These are phyloP conservation scores for Metarhizium guizhouense DNA, from an alignment of 2,329 filamentous ascomycete species.

Conservation along the genomic window DNA sequence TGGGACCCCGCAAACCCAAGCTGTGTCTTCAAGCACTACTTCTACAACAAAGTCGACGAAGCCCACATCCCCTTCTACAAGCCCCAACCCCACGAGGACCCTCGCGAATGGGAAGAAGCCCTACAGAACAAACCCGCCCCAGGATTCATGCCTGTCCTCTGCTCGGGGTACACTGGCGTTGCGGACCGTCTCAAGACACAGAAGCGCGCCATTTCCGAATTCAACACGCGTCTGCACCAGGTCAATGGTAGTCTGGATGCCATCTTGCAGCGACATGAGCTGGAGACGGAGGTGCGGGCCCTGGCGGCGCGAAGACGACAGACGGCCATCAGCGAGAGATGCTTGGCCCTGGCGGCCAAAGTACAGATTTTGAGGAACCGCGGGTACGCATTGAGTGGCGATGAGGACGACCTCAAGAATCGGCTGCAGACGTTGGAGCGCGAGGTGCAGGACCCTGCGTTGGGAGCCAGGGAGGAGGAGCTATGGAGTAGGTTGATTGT, in stretches of 20 bases:
- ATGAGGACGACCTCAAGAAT: conserved; percentile 69
- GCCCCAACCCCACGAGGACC: conserved; percentile 60
- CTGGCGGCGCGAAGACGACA: conserved; percentile 66
- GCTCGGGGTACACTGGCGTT: conserved; percentile 63
- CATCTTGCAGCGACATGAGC: conserved; percentile 67
- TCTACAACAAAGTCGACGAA: conserved; percentile 78
- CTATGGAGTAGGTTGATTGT: conserved; percentile 76
- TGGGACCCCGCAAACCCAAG: conserved; percentile 62
- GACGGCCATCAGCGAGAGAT: conserved; percentile 62
- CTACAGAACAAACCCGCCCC: conserved; percentile 69
- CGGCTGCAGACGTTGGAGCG: conserved; percentile 63
- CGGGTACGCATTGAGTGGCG: conserved; percentile 69
- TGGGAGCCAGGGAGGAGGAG: conserved; percentile 71
- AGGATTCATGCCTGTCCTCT: conserved; percentile 69
- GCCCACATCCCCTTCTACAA: conserved; percentile 68
- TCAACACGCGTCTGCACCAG: conserved; percentile 66
- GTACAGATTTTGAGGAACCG: conserved; percentile 74
- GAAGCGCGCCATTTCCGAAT: conserved; percentile 57
- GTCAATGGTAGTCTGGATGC: conserved; percentile 67
- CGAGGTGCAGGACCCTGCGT: conserved; percentile 62
- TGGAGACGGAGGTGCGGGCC: conserved; percentile 65
- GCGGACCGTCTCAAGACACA: conserved; percentile 66
- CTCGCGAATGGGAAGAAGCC: conserved; percentile 76
- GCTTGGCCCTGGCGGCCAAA: conserved; percentile 65
- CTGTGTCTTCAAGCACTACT: conserved; percentile 73